phyloP scores from a whole-genome alignment of 306 rosid species.

The Sicyos baderoa region DNA sequence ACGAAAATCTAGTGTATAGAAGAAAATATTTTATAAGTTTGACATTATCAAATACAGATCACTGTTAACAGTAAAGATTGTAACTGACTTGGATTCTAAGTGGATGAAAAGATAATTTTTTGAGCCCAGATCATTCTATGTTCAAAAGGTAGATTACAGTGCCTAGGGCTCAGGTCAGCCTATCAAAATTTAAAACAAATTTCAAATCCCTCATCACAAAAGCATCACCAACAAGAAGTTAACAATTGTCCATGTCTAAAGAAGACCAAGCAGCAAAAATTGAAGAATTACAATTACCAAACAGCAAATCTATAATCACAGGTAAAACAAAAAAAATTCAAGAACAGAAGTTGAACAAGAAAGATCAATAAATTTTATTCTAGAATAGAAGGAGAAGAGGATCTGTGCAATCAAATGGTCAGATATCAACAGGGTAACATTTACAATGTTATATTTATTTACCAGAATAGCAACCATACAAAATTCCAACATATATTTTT shows the following conservation, averaged over 20 bases:
- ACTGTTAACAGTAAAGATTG: background rate
- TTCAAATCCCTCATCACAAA: background rate
- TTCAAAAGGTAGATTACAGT: background rate
- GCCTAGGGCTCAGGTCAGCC: background rate
- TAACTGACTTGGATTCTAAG: background rate
- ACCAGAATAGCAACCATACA: background rate
- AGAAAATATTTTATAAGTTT: background rate
- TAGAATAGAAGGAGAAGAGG: slow-evolving; percentile 7
- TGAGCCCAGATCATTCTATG: background rate
- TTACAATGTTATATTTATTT: background rate
- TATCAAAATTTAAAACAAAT: background rate
- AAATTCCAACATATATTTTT: background rate
- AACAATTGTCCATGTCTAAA: background rate
- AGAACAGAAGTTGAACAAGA: background rate
- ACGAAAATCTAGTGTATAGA: background rate
- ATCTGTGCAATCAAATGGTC: slow-evolving; percentile 11
- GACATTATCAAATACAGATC: slow-evolving; percentile 8
- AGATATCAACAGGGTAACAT: background rate
- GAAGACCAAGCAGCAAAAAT: background rate
- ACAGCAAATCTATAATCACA: background rate
- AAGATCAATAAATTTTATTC: background rate
- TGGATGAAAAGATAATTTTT: background rate
- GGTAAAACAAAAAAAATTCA: background rate
- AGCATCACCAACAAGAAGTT: background rate
- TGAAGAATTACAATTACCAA: slow-evolving; percentile 3